Percentiles rank a stretch among this genome's conserved stretches.
Evolutionary conservation across 1,284 basidiomycete species (phyloP).

Genomic region (Gyrodon tennesseensis): DNA sequence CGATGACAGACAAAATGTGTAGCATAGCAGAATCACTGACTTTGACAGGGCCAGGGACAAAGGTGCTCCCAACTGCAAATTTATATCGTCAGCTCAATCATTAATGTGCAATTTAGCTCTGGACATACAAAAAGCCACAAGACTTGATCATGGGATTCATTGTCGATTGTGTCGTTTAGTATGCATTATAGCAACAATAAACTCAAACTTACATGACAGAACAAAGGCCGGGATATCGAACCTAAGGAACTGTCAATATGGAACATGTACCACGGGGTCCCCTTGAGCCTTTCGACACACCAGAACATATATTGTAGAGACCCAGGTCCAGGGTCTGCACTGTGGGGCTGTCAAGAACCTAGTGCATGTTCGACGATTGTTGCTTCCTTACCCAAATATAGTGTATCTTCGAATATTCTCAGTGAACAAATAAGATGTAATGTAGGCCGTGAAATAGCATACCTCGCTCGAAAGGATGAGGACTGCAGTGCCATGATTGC

Average conservation of each 20-base stretch:
- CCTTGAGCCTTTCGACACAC: background rate
- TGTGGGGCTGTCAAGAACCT: background rate
- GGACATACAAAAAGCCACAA: background rate
- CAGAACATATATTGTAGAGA: slow-evolving; percentile 10
- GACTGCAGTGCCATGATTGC: slow-evolving; percentile 4
- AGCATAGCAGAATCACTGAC: slow-evolving; percentile 5
- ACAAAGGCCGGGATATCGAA: no score
- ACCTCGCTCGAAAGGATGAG: slow-evolving; percentile 24
- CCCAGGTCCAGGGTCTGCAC: slow-evolving; percentile 12
- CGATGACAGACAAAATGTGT: rapidly evolving
- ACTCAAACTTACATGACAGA: no score
- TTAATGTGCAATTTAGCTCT: background rate
- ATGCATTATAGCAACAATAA: no score
- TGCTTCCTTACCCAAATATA: slow-evolving; percentile 15
- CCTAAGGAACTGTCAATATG: no score
- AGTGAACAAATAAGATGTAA: background rate
- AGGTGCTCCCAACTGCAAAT: slow-evolving; percentile 6
- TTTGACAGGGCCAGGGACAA: slow-evolving; percentile 2
- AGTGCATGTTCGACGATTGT: no score
- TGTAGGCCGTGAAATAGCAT: background rate
- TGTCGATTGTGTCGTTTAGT: background rate
- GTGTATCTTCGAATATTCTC: slow-evolving; percentile 8
- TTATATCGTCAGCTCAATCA: background rate
- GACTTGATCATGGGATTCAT: background rate
- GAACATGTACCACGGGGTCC: no score